Percentiles rank a stretch among this genome's conserved stretches.
These are phyloP conservation scores for Strigomonas culicis DNA, from an alignment of 208 protist species.

Conservation along the genomic window DNA sequence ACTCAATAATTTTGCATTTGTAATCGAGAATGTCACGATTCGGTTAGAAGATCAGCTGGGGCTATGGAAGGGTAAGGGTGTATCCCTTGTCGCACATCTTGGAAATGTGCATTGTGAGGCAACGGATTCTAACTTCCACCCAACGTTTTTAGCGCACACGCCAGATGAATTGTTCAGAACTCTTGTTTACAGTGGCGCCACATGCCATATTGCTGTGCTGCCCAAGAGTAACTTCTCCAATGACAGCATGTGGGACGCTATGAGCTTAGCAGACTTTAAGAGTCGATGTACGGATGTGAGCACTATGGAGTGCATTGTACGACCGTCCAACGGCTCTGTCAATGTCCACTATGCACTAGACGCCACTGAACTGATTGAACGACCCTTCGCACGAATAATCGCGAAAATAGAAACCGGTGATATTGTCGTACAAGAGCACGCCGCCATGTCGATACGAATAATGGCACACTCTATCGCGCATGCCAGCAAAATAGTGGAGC, in stretches of 20 bases:
- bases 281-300: not conserved
- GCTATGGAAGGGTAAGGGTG: slow-evolving; percentile 23
- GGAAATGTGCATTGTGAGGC: slow-evolving; percentile 28
- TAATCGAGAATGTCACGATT: slow-evolving; percentile 42
- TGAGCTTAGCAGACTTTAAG: slow-evolving; percentile 1
- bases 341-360: slow-evolving; percentile 5
- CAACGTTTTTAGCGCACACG: slow-evolving; percentile 5
- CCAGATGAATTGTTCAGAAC: slow-evolving; percentile 7
- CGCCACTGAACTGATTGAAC: not conserved
- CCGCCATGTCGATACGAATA: not conserved
- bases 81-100: slow-evolving; percentile 19
- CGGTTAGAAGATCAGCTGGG: slow-evolving; percentile 35
- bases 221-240: not conserved
- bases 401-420: slow-evolving; percentile 3
- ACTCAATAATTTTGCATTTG: slow-evolving; percentile 53
- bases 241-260: not conserved
- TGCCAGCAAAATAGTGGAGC: slow-evolving; percentile 3
- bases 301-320: not conserved
- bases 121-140: slow-evolving; percentile 19
- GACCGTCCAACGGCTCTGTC: not conserved
- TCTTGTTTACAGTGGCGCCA: not conserved
- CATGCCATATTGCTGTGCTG: not conserved
- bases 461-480: not conserved
- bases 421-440: not conserved
- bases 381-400: not conserved